Base-by-base conservation (phyloP, 2,329 filamentous ascomycete genomes). In the Colletotrichum tropicale region DNA sequence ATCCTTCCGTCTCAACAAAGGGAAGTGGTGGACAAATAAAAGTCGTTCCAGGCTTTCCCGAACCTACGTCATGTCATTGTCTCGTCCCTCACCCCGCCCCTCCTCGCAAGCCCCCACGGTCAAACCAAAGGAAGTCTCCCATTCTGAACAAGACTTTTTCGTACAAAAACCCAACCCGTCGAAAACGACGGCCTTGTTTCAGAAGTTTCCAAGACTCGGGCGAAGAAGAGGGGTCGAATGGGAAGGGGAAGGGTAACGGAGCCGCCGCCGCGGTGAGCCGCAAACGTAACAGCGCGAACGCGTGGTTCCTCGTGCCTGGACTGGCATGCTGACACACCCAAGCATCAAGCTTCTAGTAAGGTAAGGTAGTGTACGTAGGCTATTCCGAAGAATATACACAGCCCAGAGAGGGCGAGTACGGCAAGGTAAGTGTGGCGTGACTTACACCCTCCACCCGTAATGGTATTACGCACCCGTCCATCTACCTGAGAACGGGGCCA, bases 171-270 rank as follows among this genome's bases (percentile, higher is more conserved):
- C 18, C 21, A 24, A 30, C 24, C 24, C 34, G 52, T 69, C 24
- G 66, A 69, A 69, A 69, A 60, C 55, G 66, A 69, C 55, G 55
- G 66, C 10, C 55, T 69, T 69, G 66, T 69, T 61, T 69, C 66
- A 60, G 34, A 56, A 26, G 18, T 13, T 26, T 18, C 10, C 4
- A 32, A 43, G 32, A n/a, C 16, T 61, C 32, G 18, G 65, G 55
- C 32, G 32, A 28, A 69, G 21, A 34, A 38, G 28, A 38, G 64
- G 30, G 32, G 43, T 66, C 34, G 38, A 13, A 66, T 30, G 18
- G 12, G 64, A 12, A 32, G 30, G 28, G 58, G 21, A 8, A 52
- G 43, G 43, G 43, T 13, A 52, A 3, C n/a, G n/a, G 43, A 52
- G 43, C 43, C 43, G 43, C 43, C 43, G 43, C 43, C n/a, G 43